Evolutionary conservation across 768 basidiomycete species (phyloP).

Genomic region (Mycena kentingensis): DNA sequence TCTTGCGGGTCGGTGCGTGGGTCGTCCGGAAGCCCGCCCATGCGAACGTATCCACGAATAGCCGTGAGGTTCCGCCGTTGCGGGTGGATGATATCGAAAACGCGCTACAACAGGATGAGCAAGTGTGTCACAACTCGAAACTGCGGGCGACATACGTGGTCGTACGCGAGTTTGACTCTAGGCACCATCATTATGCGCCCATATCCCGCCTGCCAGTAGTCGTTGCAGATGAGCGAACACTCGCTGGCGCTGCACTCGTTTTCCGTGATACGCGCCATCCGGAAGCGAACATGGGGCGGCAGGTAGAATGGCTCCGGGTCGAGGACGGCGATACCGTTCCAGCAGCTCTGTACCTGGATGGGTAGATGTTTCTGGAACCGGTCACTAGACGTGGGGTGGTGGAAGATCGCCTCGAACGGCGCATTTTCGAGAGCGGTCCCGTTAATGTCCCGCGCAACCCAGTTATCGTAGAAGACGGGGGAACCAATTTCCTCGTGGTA

Average conservation of each 20-base stretch:
- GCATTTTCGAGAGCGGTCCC: slow-evolving; percentile 98
- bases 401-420: slow-evolving; percentile 93
- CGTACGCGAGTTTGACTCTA: slow-evolving; percentile 94
- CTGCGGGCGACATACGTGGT: slow-evolving; percentile 55
- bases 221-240: slow-evolving; percentile 96
- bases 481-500: slow-evolving; percentile 93
- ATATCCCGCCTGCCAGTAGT: slow-evolving; percentile 96
- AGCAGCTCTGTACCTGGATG: slow-evolving; percentile 95
- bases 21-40: slow-evolving; percentile 97
- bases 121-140: not conserved
- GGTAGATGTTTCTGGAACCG: slow-evolving; percentile 93
- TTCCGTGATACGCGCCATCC: slow-evolving; percentile 89
- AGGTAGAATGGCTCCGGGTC: slow-evolving; percentile 96
- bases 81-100: slow-evolving; percentile 95
- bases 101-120: slow-evolving; percentile 58
- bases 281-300: slow-evolving; percentile 88
- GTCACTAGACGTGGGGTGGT: slow-evolving; percentile 69
- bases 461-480: slow-evolving; percentile 97
- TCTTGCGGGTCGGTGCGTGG: slow-evolving; percentile 97
- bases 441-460: slow-evolving; percentile 98
- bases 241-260: slow-evolving; percentile 94
- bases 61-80: slow-evolving; percentile 88
- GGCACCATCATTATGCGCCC: slow-evolving; percentile 98
- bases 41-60: slow-evolving; percentile 87
- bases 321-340: slow-evolving; percentile 96